Evolutionary conservation across 768 basidiomycete species (phyloP).

Genomic region (Trametopsis cervina): DNA sequence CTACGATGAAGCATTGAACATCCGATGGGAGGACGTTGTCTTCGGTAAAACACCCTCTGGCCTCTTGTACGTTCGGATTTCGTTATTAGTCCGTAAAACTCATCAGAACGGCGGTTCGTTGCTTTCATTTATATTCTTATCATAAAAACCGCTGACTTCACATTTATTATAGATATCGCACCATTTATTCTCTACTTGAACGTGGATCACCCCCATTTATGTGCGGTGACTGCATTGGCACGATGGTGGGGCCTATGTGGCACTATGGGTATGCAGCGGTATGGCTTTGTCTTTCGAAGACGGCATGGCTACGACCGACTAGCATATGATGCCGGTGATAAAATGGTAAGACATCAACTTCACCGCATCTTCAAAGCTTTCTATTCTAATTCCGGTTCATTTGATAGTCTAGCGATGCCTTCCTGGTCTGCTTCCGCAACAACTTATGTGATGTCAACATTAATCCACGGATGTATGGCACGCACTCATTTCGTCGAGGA

Average conservation of each 20-base stretch:
- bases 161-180: constrained; percentile 12
- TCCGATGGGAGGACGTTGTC: constrained; percentile 15
- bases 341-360: too few species aligned
- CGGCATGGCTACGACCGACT: constrained; percentile 3
- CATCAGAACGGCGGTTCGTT: constrained; percentile 18
- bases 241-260: constrained; percentile 16
- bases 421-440: constrained; percentile 4
- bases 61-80: background rate
- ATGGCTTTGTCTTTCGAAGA: constrained; percentile 13
- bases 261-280: background rate
- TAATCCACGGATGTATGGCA: constrained; percentile 32
- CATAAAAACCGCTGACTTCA: background rate
- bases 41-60: background rate
- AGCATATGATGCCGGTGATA: background rate
- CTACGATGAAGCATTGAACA: constrained; percentile 19
- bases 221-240: constrained; percentile 11
- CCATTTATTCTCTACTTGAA: constrained; percentile 16
- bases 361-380: too few species aligned
- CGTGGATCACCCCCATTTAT: constrained; percentile 11
- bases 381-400: too few species aligned
- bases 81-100: constrained; percentile 17
- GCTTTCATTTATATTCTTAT: background rate
- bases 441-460: constrained; percentile 30
- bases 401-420: background rate
- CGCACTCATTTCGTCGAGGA: constrained; percentile 34